A percentile compares a stretch with the other conserved stretches of the same genome.
phyloP scores from a whole-genome alignment of 2,329 filamentous ascomycete genomes.

The Paracoccidioides brasiliensis region DNA sequence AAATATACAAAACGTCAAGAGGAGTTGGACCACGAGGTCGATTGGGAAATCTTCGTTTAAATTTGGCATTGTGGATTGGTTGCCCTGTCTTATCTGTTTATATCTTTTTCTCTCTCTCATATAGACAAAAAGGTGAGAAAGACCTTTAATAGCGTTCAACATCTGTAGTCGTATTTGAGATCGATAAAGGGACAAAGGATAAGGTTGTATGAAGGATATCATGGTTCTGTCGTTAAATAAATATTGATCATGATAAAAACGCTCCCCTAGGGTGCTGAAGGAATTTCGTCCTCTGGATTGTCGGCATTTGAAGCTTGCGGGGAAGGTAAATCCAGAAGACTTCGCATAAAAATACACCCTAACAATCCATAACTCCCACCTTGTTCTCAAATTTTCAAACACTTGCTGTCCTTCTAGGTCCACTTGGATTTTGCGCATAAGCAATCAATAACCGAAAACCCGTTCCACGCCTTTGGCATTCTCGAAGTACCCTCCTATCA shows the following conservation, averaged over 20 bases:
- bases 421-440: slow-evolving; percentile 66
- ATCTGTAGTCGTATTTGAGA: not conserved
- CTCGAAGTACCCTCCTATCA: slow-evolving; percentile 59
- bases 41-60: slow-evolving; percentile 1
- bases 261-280: not conserved
- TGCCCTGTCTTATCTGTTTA: not conserved
- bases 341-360: no score
- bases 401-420: slow-evolving; percentile 33
- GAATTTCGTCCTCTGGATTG: not conserved
- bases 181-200: not conserved
- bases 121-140: not conserved
- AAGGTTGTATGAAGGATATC: no score
- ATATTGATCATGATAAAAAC: not conserved
- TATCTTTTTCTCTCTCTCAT: not conserved
- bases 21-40: not conserved
- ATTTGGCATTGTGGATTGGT: not conserved
- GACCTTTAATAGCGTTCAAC: slow-evolving; percentile 2
- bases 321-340: no score
- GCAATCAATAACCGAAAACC: slow-evolving; percentile 86
- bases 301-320: not conserved
- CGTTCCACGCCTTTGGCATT: slow-evolving; percentile 77
- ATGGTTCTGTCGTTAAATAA: no score
- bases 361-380: no score
- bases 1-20: not conserved
- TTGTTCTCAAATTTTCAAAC: slow-evolving; percentile 16